Base-by-base conservation (phyloP, 768 basidiomycete species). In the Lactarius tabidus region DNA sequence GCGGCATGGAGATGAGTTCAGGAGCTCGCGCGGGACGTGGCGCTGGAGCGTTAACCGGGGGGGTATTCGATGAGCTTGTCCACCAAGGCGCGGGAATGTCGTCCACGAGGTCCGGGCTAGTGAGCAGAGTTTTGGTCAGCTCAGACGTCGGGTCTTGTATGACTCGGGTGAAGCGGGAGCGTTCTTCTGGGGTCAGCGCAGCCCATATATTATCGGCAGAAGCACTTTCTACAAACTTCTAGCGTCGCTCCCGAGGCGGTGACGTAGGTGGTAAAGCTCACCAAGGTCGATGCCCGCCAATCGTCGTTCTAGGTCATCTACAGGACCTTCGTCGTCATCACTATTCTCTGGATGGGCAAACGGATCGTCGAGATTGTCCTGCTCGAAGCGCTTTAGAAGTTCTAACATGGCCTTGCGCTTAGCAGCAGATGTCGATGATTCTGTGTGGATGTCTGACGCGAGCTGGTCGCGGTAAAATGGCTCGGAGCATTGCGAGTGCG, bases 391-490 rank as follows among this genome's bases (percentile, higher is more conserved):
- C 72, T 83, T 85, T 26, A 94, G 77, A 5, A 93, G 71, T 55
- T 86, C 84, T 70, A 93, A 74, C 83, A 91, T 93, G 66, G 81
- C 78, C 54, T 75, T 72, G 52, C 85, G 79, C 71, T 94, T 90
- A 64, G 83, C 77, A 0, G 77, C 74, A 3, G 81, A 78, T 70
- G 82, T 85, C 6, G 85, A 82, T 4, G 87, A 80, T 38, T 79
- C 80, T 0, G 81, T 72, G 45, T 79, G 80, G 60, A 91, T 87
- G 54, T 88, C 85, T 2, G 74, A 74, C 68, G 89, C 85, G 4
- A 94, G 75, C 71, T 91, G 88, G 59, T 85, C 86, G 68, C 85
- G 85, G 74, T 93, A 93, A 73, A 95, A 95, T 0, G 79, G 76
- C 73, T 94, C 93, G 29, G 91, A 92, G 77, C 92, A 94, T 73